Conservation (phyloP, 177 flowering plant species). For the Vitis hybrid region DNA sequence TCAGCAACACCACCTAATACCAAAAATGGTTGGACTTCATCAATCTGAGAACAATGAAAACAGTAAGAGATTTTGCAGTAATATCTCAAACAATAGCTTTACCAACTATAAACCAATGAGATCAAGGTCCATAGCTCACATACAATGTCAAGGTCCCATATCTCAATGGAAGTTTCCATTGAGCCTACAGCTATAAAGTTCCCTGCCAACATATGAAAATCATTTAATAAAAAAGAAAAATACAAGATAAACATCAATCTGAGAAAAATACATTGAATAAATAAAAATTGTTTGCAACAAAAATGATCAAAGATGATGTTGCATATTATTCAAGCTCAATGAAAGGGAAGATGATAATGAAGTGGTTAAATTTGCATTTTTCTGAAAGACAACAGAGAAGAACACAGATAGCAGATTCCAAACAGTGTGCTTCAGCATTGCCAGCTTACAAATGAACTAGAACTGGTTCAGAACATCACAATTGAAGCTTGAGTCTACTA, state of each 20-base stretch:
- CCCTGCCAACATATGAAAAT: slow-evolving; percentile 46
- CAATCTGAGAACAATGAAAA: slow-evolving; percentile 49
- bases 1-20: slow-evolving; percentile 70
- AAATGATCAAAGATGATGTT: no score
- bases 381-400: no score
- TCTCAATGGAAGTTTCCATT: slow-evolving; percentile 91
- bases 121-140: slow-evolving; percentile 20
- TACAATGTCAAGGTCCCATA: slow-evolving; percentile 96
- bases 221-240: neutral
- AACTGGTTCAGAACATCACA: no score
- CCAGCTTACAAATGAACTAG: no score
- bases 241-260: neutral
- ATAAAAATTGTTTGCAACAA: no score
- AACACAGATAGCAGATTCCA: no score
- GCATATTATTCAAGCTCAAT: no score
- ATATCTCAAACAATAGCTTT: neutral
- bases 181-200: slow-evolving; percentile 94
- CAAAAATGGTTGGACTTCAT: slow-evolving; percentile 73
- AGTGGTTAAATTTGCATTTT: no score
- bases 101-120: neutral
- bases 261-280: neutral
- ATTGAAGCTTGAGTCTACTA: no score
- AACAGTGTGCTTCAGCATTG: no score
- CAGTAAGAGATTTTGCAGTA: neutral
- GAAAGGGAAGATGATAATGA: no score